Base-by-base conservation (phyloP, 805 yeast species). In the Candida pseudofarinosa region DNA sequence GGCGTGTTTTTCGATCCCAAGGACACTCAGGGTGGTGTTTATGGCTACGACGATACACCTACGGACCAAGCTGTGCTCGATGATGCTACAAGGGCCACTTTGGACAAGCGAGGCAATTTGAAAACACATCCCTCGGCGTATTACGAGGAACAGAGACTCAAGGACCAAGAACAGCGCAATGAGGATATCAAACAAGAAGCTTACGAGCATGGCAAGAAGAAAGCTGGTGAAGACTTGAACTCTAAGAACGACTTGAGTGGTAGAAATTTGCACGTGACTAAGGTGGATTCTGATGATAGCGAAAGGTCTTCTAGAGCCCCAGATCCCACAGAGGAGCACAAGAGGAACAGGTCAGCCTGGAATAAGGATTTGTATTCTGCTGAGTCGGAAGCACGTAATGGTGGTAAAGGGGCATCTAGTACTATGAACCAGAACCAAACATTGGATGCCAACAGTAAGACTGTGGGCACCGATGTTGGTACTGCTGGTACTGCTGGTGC, bases 21-120 rank as follows among this genome's bases (percentile, higher is more conserved):
- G 45, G 70, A 65, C 47, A 63, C 70, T 28, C 69, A 65, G 46
- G 67, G 67, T 19, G 66, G 68, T 16, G 44, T 52, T 37, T 59
- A 58, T 42, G 45, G 45, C 19, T 33, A 47, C 34, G 34, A 36
- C 19, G 42, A 39, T 30, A 7, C 28, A 6, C 28, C 28, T 23
- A 10, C 28, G 10, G 28, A 23, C 28, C 40, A 37, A 30, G 40
- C 51, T 40, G 40, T 53, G n/a, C n/a, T 26, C 16, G 26, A 33
- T 15, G 67, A 62, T 33, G 59, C 60, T 33, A 59, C 64, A 4
- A 48, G 47, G 23, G 62, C 59, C 7, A 41, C 51, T 26, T 43
- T 55, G 26, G 48, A 43, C 26, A 41, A 39, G 3, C 28, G 47
- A 30, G 43, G 48, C 26, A 37, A 58, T 31, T 54, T 57, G 49